Conservation (phyloP, 2,329 filamentous ascomycete species). For the Fusarium aywerte region DNA sequence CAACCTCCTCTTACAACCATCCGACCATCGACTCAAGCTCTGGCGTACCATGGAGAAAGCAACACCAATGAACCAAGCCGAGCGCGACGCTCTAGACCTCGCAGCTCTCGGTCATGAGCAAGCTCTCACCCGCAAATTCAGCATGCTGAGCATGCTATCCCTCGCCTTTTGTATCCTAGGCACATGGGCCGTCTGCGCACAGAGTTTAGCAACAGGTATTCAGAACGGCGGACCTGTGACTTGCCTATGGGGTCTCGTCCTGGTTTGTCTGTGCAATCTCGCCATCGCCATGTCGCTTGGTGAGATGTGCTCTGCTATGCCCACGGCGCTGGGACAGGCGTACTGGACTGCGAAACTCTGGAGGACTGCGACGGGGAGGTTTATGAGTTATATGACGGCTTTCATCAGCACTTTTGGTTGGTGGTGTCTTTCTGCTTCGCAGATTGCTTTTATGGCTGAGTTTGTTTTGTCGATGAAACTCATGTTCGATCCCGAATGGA, state of each 20-base stretch:
- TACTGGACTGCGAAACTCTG: slow-evolving; percentile 59
- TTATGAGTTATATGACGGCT: slow-evolving; percentile 65
- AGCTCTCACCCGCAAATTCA: slow-evolving; percentile 59
- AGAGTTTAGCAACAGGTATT: slow-evolving; percentile 58
- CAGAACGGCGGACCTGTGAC: slow-evolving; percentile 63
- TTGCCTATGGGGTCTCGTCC: slow-evolving; percentile 64
- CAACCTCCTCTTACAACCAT: not conserved
- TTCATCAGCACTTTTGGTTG: slow-evolving; percentile 70
- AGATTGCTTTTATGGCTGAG: slow-evolving; percentile 67
- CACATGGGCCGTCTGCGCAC: slow-evolving; percentile 67
- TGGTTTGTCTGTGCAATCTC: slow-evolving; percentile 62
- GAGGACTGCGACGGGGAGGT: slow-evolving; percentile 57
- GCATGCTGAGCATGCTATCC: slow-evolving; percentile 64
- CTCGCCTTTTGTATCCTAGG: slow-evolving; percentile 67
- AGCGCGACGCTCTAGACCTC: slow-evolving; percentile 48
- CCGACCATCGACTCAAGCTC: slow-evolving; percentile 36
- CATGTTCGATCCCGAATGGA: slow-evolving; percentile 62
- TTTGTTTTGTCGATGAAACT: slow-evolving; percentile 64
- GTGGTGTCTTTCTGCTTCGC: slow-evolving; percentile 67
- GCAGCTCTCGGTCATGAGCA: slow-evolving; percentile 54
- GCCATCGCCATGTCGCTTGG: slow-evolving; percentile 65
- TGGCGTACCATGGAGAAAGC: slow-evolving; percentile 40
- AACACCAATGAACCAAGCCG: slow-evolving; percentile 38
- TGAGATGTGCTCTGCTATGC: slow-evolving; percentile 67
- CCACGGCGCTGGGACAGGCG: slow-evolving; percentile 68